Evolutionary conservation across 2,329 filamentous ascomycete genomes (phyloP).

Genomic region (Colletotrichum acutatum): DNA sequence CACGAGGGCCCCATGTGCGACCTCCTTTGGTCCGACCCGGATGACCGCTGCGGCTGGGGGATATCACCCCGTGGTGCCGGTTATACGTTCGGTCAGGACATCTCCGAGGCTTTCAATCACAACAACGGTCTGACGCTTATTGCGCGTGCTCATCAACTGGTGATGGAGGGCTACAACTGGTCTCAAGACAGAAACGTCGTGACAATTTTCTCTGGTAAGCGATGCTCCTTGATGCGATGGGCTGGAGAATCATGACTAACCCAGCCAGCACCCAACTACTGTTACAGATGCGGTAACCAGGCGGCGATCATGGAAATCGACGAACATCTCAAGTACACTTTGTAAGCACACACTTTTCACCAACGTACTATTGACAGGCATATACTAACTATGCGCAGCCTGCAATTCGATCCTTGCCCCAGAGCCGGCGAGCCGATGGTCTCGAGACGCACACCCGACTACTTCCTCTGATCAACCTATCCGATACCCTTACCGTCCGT

Average conservation of each 20-base stretch:
- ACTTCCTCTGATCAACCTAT: constrained; percentile 82
- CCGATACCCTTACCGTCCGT: constrained; percentile 29
- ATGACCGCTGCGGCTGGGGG: constrained; percentile 96
- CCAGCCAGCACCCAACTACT: constrained; percentile 83
- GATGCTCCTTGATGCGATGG: neutral
- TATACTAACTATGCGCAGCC: constrained; percentile 64
- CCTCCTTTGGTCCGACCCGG: constrained; percentile 96
- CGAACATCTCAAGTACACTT: constrained; percentile 98
- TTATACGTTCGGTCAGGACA: constrained; percentile 96
- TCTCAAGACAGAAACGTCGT: constrained; percentile 98
- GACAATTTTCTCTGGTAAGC: constrained; percentile 93
- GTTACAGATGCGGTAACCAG: constrained; percentile 98
- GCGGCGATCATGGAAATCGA: constrained; percentile 99
- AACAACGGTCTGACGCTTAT: constrained; percentile 98
- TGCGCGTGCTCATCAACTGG: constrained; percentile 95
- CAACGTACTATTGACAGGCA: neutral
- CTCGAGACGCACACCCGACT: constrained; percentile 96
- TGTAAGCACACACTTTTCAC: constrained; percentile 68
- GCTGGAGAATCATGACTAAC: constrained; percentile 41
- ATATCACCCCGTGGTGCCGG: constrained; percentile 94
- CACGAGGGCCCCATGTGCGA: constrained; percentile 99
- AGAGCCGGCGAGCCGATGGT: constrained; percentile 99
- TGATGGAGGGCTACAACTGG: constrained; percentile 99
- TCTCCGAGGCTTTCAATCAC: constrained; percentile 98
- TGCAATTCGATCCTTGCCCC: constrained; percentile 99